A percentile compares a stretch with the other conserved stretches of the same genome.
phyloP scores from a whole-genome alignment of 1,284 basidiomycete genomes.

The Dichomitus squalens region DNA sequence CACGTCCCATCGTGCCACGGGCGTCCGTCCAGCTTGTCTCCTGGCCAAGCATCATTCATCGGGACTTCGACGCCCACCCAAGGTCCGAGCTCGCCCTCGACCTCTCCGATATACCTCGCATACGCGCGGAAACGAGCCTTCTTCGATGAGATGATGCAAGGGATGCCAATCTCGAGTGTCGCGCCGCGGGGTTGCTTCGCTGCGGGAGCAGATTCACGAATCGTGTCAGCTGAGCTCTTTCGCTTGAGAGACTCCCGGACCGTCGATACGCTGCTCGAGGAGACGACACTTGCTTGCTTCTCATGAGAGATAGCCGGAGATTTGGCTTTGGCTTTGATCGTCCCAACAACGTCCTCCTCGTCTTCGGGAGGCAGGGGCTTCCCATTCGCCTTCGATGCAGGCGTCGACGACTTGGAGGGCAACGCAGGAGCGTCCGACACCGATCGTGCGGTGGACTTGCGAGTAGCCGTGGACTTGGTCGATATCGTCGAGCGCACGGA shows the following conservation, averaged over 20 bases:
- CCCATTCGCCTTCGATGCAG: slow-evolving; percentile 11
- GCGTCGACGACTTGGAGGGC: slow-evolving; percentile 9
- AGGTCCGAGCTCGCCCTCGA: slow-evolving; percentile 76
- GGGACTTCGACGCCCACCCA: slow-evolving; percentile 95
- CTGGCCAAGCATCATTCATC: slow-evolving; percentile 57
- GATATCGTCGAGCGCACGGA: slow-evolving; percentile 38
- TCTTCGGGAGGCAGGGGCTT: slow-evolving; percentile 10
- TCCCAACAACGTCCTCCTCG: slow-evolving; percentile 13
- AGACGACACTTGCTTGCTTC: slow-evolving; percentile 33
- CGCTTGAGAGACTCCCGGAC: slow-evolving; percentile 34
- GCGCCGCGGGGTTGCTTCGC: slow-evolving; percentile 54
- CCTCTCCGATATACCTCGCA: slow-evolving; percentile 86
- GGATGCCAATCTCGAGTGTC: slow-evolving; percentile 85
- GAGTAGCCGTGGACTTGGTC: slow-evolving; percentile 33
- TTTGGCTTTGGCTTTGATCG: slow-evolving; percentile 31
- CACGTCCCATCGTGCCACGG: slow-evolving; percentile 84
- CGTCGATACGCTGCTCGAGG: slow-evolving; percentile 31
- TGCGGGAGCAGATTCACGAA: slow-evolving; percentile 31
- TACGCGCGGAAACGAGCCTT: slow-evolving; percentile 84
- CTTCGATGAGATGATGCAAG: slow-evolving; percentile 86
- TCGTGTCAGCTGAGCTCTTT: slow-evolving; percentile 41
- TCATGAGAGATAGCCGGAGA: slow-evolving; percentile 30
- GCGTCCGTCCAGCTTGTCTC: slow-evolving; percentile 55
- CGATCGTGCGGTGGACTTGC: slow-evolving; percentile 27
- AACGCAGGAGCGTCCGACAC: slow-evolving; percentile 7